Base-by-base conservation (phyloP, 2,329 filamentous ascomycete genomes). In the Xylogone sp. region DNA sequence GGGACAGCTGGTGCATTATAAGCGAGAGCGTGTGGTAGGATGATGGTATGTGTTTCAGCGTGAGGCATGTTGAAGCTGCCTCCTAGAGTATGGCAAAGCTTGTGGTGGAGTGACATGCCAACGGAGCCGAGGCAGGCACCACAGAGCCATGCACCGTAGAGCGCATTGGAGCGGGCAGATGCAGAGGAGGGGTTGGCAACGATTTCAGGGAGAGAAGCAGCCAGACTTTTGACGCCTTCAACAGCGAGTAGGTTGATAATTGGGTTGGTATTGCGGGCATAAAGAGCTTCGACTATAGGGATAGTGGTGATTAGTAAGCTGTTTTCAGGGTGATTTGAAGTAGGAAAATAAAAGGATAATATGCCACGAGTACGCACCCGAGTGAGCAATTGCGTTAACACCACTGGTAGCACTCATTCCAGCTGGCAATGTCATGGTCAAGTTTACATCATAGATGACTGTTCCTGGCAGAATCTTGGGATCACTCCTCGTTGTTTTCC, bases 81-180 rank as follows among this genome's bases (percentile, higher is more conserved):
- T 21, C 83, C 83, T 1, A 86, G 70, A 0, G 79, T 80, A 61
- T 87, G 83, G 67, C 82, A 86, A 2, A 87, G 74, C 63, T 87
- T 87, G 66, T 87, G 83, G 61, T 87, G 84, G 13, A 87, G 73
- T 2, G 80, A 75, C 80, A 86, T 86, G 49, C 75, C 75, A 2
- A 81, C 78, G 52, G 70, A 77, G 5, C 82, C 82, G 1, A 86
- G 71, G 58, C 79, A 83, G 21, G 72, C 75, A 27, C 81, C 82
- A 58, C 81, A 86, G 1, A 86, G 75, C 81, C 81, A 86, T 34
- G 83, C 82, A 20, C 82, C 83, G 59, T 85, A 84, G 1, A 81
- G 73, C 13, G 81, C 82, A 2, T 65, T 65, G 2, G 72, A 74
- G 2, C 82, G 75, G 2, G 81, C 79, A 3, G 70, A 64, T 31